Evolutionary conservation across 495 filamentous ascomycete genomes (phyloP).

Genomic region (Trichocladium uniseriatum): DNA sequence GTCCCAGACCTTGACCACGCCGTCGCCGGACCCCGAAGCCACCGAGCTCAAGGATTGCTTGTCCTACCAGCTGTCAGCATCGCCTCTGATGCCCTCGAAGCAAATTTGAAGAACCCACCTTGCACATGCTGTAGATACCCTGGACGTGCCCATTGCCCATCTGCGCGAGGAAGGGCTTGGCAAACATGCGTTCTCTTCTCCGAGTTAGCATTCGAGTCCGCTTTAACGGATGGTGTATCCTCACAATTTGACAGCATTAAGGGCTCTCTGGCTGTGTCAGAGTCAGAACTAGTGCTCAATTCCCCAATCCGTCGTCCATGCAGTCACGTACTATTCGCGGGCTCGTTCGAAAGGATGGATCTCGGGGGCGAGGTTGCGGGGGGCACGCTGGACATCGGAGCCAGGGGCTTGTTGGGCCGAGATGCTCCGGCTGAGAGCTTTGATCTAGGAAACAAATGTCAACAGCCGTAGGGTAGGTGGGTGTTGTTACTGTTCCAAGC

Average conservation of each 20-base stretch:
- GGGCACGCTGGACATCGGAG: conserved; percentile 45
- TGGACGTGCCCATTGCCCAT: conserved; percentile 89
- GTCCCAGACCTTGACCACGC: conserved; percentile 92
- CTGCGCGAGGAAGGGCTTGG: conserved; percentile 80
- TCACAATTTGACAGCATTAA: conserved; percentile 76
- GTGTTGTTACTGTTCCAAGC: no score
- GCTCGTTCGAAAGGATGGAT: conserved; percentile 93
- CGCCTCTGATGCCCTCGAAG: background rate
- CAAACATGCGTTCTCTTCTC: conserved; percentile 74
- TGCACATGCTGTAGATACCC: conserved; percentile 69
- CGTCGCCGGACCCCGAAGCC: conserved; percentile 74
- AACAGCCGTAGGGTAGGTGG: no score
- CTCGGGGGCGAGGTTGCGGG: conserved; percentile 81
- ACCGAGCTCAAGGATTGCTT: conserved; percentile 57
- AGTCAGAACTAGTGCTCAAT: background rate
- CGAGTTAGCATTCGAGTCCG: background rate
- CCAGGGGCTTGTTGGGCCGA: conserved; percentile 73
- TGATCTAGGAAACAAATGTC: conserved; percentile 50
- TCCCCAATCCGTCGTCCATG: background rate
- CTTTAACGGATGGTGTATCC: background rate
- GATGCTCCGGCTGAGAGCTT: conserved; percentile 73
- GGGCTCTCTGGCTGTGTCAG: conserved; percentile 20
- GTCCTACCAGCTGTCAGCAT: conserved; percentile 39
- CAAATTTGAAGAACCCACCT: conserved; percentile 20
- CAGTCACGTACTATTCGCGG: conserved; percentile 64